Conservation (phyloP, 2,329 filamentous ascomycete genomes). For the Pseudogymnoascus sp. region DNA sequence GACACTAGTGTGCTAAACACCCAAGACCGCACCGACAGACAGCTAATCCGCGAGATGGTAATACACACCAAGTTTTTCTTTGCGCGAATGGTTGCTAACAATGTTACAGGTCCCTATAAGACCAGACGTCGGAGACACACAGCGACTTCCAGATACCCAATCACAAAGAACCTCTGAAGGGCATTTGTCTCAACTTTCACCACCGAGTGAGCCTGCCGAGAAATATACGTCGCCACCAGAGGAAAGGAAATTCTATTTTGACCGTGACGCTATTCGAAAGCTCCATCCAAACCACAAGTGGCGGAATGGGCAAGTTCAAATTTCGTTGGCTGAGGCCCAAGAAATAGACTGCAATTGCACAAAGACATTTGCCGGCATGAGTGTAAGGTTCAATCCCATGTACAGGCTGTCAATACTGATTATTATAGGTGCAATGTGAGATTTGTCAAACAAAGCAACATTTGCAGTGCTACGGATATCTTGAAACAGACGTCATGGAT, state of each 20-base stretch:
- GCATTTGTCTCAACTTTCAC: background rate
- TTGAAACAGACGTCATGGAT: background rate
- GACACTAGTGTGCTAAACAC: background rate
- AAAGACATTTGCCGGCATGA: background rate
- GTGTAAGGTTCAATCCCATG: background rate
- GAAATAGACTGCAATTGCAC: background rate
- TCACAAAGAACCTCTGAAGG: background rate
- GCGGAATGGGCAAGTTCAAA: background rate
- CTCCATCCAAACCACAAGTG: background rate
- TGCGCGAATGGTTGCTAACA: background rate
- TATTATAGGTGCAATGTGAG: background rate
- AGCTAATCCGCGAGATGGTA: background rate
- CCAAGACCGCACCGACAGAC: background rate
- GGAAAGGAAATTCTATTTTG: background rate
- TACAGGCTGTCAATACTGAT: background rate
- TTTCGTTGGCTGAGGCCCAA: background rate
- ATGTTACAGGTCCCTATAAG: background rate
- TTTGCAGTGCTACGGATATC: background rate
- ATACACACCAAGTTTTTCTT: background rate
- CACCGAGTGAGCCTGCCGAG: background rate
- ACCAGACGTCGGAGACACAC: background rate
- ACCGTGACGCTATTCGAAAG: background rate
- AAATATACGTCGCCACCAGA: background rate
- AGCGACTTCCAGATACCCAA: background rate
- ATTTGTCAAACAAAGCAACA: background rate